Evolutionary conservation across 345 rosid genomes (phyloP), one percentile per base, ranked within the genome.

Genomic region (Erucastrum elatum): DNA sequence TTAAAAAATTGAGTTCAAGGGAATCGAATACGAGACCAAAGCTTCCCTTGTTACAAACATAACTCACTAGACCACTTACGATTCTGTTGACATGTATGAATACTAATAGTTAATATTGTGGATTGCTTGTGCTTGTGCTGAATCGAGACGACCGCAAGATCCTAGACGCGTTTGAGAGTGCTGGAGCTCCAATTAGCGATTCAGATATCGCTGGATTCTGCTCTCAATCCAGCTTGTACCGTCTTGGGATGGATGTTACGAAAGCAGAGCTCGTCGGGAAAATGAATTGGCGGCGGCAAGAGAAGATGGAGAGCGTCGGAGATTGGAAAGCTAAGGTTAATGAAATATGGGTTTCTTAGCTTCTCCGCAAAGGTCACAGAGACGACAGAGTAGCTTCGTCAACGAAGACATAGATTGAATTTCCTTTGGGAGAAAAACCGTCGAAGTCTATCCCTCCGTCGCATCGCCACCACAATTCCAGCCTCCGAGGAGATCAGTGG

Each of bases 191-290:
- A 25, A 87, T 95, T 88, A 88, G 86, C 72, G 98, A 95, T 26
- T 83, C 97, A 1, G 98, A 93, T 65, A 82, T 89, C 31, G 85
- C 94, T 4, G 91, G 91, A n/a, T 89, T 88, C 81, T 89, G 91
- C 76, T 84, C 97, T 2, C 97, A 95, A 64, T 89, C 96, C 0
- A 90, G 96, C 81, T 92, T 95, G 0, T 89, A 90, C 73, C 86
- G 98, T 0, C 98, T 98, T 0, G 99, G 99, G 16, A 93, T 95
- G 96, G 99, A 95, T 78, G 97, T 93, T 8, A 93, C 99, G 1
- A 93, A 81, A 75, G 98, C 97, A 2, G 98, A 93, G 80, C 89
- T 95, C 65, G 92, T 95, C 2, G 90, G 94, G 21, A 70, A 94
- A 37, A 93, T 93, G 1, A 95, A 93, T 49, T 95, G 99, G 99